Evolutionary conservation across 495 filamentous ascomycete species (phyloP).

Genomic region (Xylaria sp.): DNA sequence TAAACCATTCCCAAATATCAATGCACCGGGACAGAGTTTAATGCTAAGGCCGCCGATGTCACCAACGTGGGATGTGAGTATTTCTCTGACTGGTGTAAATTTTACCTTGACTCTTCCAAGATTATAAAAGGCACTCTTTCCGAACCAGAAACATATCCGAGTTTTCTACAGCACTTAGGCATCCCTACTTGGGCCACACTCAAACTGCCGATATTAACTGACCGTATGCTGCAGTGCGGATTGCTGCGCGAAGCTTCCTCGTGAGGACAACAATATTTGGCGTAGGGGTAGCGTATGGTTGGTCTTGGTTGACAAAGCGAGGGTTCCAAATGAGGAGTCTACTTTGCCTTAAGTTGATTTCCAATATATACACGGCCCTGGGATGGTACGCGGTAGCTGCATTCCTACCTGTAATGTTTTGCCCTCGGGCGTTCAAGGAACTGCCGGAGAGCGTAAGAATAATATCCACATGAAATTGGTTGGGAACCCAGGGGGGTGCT

Average conservation of each 20-base stretch:
- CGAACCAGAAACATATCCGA: background rate
- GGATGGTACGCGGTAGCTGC: background rate
- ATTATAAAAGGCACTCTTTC: background rate
- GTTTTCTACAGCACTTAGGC: background rate
- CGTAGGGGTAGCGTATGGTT: background rate
- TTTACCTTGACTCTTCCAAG: background rate
- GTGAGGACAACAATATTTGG: background rate
- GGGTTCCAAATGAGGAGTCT: background rate
- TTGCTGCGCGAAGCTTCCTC: background rate
- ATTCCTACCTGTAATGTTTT: background rate
- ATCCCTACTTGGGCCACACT: background rate
- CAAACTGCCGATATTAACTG: background rate
- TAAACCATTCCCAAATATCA: constrained; percentile 35
- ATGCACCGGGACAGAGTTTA: constrained; percentile 15
- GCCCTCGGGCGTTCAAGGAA: background rate
- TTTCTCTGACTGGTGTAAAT: background rate
- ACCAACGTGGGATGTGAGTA: background rate
- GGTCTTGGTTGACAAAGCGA: background rate
- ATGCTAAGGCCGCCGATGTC: background rate
- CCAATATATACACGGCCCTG: background rate
- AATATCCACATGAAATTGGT: background rate
- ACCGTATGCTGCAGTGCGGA: background rate
- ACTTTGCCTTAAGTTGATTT: background rate
- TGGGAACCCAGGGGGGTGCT: background rate
- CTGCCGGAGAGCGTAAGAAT: background rate